Evolutionary conservation across 73 alveolate species (phyloP), one percentile per base, ranked within the genome.

Genomic region (Blepharisma japonicum): DNA sequence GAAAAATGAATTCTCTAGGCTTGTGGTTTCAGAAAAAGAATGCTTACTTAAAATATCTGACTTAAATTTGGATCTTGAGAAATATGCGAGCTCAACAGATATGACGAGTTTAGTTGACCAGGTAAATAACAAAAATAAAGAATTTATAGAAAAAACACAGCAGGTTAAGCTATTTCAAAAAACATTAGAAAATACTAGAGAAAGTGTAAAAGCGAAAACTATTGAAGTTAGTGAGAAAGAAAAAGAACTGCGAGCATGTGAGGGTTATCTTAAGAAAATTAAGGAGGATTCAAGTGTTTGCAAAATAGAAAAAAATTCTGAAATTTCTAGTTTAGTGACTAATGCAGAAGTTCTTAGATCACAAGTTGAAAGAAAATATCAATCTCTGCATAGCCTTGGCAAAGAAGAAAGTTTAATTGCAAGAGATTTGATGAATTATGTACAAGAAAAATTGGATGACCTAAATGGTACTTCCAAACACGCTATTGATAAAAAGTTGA

Each of bases 211-310:
- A 9, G 5, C 14, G 5, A 61, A 14, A 14, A 14, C 23, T 9
- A n/a, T 14, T 14, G 74, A 61, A 61, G 18, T 61, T 25, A n/a
- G 14, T 14, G 74, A 61, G 23, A 61, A 61, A 61, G 74, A 61
- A 61, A 61, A 61, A 61, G 23, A 20, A 2, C 74, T 61, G 4
- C 14, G 49, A 1, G 23, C 18, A 8, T 39, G 11, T 20, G 11
- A 14, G 18, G 2, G 18, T 14, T n/a, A n/a, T 14, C 74, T 61
- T 18, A 61, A 61, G 23, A 61, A 25, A 61, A 61, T 61, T 5
- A 61, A 61, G 23, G 74, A 61, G 23, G 23, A 61, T 9, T 39
- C 23, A 9, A 20, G n/a, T 61, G n/a, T 20, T 2, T 20, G 49
- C 49, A 61, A 61, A 8, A 9, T 25, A 18, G 74, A 39, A 20